Evolutionary conservation across 345 rosid genomes (phyloP).

Genomic region (Gossypium rotundifolium): DNA sequence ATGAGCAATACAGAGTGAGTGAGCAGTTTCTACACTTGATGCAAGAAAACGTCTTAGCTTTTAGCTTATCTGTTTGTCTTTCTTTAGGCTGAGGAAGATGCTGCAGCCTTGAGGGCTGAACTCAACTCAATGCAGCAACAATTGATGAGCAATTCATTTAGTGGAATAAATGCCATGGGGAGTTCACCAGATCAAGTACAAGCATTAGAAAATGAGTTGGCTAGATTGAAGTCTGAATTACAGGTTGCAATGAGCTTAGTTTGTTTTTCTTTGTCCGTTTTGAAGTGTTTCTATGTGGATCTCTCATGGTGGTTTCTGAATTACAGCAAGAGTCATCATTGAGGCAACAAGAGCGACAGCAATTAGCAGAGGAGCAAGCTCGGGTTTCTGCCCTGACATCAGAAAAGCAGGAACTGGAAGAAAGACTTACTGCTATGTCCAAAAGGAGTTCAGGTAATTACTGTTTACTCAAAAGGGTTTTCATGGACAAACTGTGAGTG

Average conservation of each 20-base stretch:
- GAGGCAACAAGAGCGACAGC: slow-evolving; percentile 63
- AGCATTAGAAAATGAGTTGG: slow-evolving; percentile 68
- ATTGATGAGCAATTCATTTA: slow-evolving; percentile 43
- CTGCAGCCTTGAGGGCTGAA: slow-evolving; percentile 92
- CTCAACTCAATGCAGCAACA: slow-evolving; percentile 78
- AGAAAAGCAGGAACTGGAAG: slow-evolving; percentile 77
- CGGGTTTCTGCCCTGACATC: slow-evolving; percentile 49
- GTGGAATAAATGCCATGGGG: slow-evolving; percentile 42
- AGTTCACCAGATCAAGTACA: slow-evolving; percentile 49
- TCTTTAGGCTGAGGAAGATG: slow-evolving; percentile 95
- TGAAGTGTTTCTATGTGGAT: slow-evolving; percentile 9
- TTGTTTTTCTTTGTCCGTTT: slow-evolving; percentile 4
- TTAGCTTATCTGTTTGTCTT: slow-evolving; percentile 9
- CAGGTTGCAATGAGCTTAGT: slow-evolving; percentile 42
- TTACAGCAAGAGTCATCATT: slow-evolving; percentile 53
- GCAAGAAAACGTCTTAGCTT: background rate
- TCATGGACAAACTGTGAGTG: background rate
- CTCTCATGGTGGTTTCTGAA: slow-evolving; percentile 27
- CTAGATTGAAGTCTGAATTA: slow-evolving; percentile 50
- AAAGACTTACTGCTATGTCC: slow-evolving; percentile 46
- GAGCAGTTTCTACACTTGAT: slow-evolving; percentile 17
- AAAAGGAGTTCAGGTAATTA: slow-evolving; percentile 44
- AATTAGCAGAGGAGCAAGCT: slow-evolving; percentile 54
- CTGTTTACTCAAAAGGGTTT: background rate
- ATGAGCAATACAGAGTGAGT: slow-evolving; percentile 79